Evolutionary conservation across 2,329 filamentous ascomycete species (phyloP), one percentile per base, ranked within the genome.

Genomic region (Neopestalotiopsis sp.): DNA sequence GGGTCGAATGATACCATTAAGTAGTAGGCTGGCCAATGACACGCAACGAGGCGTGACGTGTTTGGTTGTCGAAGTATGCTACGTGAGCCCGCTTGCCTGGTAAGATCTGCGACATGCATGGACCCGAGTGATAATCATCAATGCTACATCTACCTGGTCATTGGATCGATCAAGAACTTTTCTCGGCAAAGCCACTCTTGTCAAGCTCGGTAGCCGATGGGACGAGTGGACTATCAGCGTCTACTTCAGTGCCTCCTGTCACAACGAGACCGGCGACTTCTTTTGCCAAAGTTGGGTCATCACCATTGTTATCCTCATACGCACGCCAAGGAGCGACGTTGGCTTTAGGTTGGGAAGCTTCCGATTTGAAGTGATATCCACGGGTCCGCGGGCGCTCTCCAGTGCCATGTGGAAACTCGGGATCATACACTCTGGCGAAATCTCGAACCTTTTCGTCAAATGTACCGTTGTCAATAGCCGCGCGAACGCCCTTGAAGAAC

Each of bases 351-450:
- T 90, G 87, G 7, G 87, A 86, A 0, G 89, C 90, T 62, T 90
- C 87, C 65, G 89, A 89, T 79, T 92, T 94, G 79, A 91, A 92
- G 76, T 97, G 92, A 75, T 97, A 97, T 1, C 94, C 94, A 75
- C 94, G 86, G 45, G 92, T 86, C 78, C 94, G 87, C 10, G 96
- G 96, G 10, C 95, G 90, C 74, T 91, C 85, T 0, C 94, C 95
- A 0, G 90, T 94, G 49, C 91, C 91, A 58, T 86, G 84, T 0
- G 95, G 95, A 38, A 98, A 78, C 13, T 90, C 86, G 0, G 88
- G 77, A 72, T 92, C 92, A 77, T 98, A 98, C 3, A 78, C 77
- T 7, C 75, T 75, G 4, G 71, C 71, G 69, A 91, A 91, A 9
- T 70, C 73, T 4, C 76, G 73, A 38, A 76, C 79, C 34, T 79